Base-by-base conservation (phyloP, 257 asterid genomes). In the Cordia subcordata region DNA sequence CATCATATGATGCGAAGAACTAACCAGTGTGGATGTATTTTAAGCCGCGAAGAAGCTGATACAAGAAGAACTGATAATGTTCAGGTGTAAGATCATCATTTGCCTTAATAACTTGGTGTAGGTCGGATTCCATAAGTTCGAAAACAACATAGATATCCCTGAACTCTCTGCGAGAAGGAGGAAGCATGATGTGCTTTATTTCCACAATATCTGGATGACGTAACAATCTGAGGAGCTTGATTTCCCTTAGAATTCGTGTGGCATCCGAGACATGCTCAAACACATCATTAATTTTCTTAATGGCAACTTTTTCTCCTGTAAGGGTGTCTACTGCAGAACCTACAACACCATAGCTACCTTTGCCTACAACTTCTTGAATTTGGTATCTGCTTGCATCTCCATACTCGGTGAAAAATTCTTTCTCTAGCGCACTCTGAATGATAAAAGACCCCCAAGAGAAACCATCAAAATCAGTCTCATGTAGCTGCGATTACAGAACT, bases 231-330 rank as follows among this genome's bases (percentile, higher is more conserved):
- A 92, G 98, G 61, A 88, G 94, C 85, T 92, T 92, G 65, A 92
- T 88, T 84, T 88, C 96, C 80, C 94, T 84, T 51, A 92, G 82
- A 71, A 92, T 92, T 65, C 98, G 73, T 6, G 94, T 92, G 70
- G 96, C 98, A 73, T 92, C 96, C 40, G 98, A 92, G 46, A 86
- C 96, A 58, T 92, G 98, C 73, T 88, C 98, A 63, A 92, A 92
- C 44, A 92, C 98, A 33, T 92, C 98, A 65, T 88, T 84, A 50
- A 88, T 92, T 86, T 92, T 92, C 77, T 92, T 92, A 63, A 92
- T 92, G 16, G 98, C 98, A 63, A 91, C 93, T 54, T 72, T 82
- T 68, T 91, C 98, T 64, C 96, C 95, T 0, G 95, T 83, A 67
- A 88, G 91, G 40, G 94, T 76, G 67, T 92, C 98, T 38, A 79